Evolutionary conservation across 306 rosid species (phyloP).

Genomic region (Medicago ruthenica): DNA sequence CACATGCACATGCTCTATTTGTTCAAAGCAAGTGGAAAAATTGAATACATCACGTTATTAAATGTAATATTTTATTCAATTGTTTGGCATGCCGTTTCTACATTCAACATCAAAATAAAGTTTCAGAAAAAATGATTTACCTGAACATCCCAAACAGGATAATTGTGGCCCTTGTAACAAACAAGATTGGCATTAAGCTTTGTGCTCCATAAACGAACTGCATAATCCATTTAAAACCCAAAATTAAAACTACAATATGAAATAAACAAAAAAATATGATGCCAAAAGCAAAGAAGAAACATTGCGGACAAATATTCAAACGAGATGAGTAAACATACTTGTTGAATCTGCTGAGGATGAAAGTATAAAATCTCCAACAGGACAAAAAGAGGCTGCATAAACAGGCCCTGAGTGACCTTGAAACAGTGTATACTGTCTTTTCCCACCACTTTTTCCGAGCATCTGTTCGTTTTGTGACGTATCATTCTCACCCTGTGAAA

Average conservation of each 20-base stretch:
- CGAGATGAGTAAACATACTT: constrained; percentile 54
- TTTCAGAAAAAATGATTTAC: constrained; percentile 50
- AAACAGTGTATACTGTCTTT: constrained; percentile 75
- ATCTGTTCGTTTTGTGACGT: constrained; percentile 62
- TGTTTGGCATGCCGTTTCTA: constrained; percentile 6
- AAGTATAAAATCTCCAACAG: constrained; percentile 84
- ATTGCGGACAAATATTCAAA: constrained; percentile 25
- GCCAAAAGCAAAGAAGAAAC: constrained; percentile 33
- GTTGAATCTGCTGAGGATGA: constrained; percentile 95
- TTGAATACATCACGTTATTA: neutral
- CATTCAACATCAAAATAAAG: constrained; percentile 31
- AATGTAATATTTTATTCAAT: neutral
- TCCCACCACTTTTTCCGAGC: constrained; percentile 63
- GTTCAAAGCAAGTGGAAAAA: constrained; percentile 3
- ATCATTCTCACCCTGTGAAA: constrained; percentile 76
- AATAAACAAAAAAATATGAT: neutral
- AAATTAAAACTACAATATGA: constrained; percentile 24
- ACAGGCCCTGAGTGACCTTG: constrained; percentile 99
- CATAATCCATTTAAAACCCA: constrained; percentile 44
- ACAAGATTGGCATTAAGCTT: constrained; percentile 87
- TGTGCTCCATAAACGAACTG: constrained; percentile 97
- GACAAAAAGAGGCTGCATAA: constrained; percentile 87
- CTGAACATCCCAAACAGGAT: constrained; percentile 99
- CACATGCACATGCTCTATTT: neutral
- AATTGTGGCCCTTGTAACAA: constrained; percentile 98